Evolutionary conservation across 2,329 filamentous ascomycete species (phyloP), one percentile per base, ranked within the genome.

Genomic region (Blastomyces parvus): DNA sequence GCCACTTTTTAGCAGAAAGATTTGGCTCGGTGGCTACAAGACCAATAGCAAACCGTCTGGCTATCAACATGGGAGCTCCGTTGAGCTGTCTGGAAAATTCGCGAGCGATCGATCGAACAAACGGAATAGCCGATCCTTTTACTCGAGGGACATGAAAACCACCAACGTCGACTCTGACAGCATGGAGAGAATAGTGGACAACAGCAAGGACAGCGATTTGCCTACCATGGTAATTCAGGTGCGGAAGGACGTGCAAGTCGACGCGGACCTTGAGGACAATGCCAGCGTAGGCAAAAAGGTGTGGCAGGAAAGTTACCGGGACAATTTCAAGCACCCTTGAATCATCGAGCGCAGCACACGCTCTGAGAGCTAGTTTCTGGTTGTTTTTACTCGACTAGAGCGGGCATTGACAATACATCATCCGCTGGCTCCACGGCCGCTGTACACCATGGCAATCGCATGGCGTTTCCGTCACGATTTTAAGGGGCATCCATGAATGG

Each of bases 1-100:
- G 1, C 74, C 75, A 7, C 57, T 59, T 46, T 44, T 60, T 22
- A 59, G 57, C 17, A 59, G 57, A 59, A 59, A 59, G 38, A 17
- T 46, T 14, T 59, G 57, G 57, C 36, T 27, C 19, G 57, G 57
- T 44, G 57, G 57, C 57, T 59, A 59, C 40, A 42, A 59, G n/a
- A n/a, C 30, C 6, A 17, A 25, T 25, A 19, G 38, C 17, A 42
- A 27, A 19, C 57, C 57, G 13, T 6, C 22, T 27, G 14, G 36
- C 38, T 44, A 59, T 27, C 22, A 27, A 25, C 19, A 22, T 33
- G 38, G 38, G 22, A 40, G 40, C 17, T 59, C 57, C 22, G 25
- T 59, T 44, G 57, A 59, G 13, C 57, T 59, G 3, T 59, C 57
- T 9, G 57, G 57, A 30, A 59, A 59, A 44, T 59, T 44, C 30